Conservation (phyloP, 306 rosid species). For the Citrullus amarus region DNA sequence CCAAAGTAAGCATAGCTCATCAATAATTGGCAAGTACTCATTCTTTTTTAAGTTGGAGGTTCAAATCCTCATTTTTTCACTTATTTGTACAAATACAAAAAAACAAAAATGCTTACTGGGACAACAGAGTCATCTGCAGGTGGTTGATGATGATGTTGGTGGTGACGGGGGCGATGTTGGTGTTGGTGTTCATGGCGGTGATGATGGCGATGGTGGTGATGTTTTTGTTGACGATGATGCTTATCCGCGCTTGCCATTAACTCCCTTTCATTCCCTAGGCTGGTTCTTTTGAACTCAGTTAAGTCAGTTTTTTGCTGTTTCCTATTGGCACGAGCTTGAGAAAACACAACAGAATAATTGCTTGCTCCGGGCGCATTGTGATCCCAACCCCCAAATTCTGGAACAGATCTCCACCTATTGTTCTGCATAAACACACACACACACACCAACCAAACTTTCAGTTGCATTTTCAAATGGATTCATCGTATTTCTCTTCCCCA, state of each 20-base stretch:
- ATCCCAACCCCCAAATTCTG: conserved; percentile 89
- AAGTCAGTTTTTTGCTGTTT: conserved; percentile 45
- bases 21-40: too few relatives aligned
- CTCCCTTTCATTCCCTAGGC: conserved; percentile 36
- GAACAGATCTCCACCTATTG: conserved; percentile 53
- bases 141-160: neutral
- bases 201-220: conserved; percentile 16
- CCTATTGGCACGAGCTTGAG: conserved; percentile 50
- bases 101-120: neutral
- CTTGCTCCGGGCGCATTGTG: conserved; percentile 31
- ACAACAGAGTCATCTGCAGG: neutral
- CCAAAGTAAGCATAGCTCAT: too few relatives aligned
- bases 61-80: too few relatives aligned
- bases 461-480: neutral
- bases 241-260: neutral
- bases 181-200: neutral
- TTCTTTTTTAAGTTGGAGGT: too few relatives aligned
- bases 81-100: too few relatives aligned
- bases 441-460: neutral
- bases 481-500: neutral
- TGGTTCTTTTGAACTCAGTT: conserved; percentile 30
- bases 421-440: conserved; percentile 21
- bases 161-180: neutral
- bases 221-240: conserved; percentile 1
- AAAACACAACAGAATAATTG: conserved; percentile 58